These are phyloP conservation scores for Aspergillus campestris DNA, from an alignment of 495 filamentous ascomycete species.

Conservation along the genomic window DNA sequence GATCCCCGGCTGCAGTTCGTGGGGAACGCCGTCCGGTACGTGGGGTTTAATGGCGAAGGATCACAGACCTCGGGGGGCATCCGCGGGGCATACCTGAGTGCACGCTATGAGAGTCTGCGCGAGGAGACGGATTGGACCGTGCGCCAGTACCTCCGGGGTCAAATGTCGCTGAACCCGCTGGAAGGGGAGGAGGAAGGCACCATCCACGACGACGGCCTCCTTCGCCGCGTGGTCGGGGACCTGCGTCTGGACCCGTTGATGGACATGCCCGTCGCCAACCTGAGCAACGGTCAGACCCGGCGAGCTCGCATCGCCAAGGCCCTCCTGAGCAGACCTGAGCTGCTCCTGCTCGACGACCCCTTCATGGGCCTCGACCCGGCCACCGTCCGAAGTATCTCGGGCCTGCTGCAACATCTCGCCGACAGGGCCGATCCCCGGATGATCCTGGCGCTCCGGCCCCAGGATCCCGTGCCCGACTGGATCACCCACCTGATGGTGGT, in stretches of 20 bases:
- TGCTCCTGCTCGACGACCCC: conserved; percentile 84
- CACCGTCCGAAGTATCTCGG: conserved; percentile 59
- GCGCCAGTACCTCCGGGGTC: conserved; percentile 64
- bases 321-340: conserved; percentile 65
- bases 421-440: conserved; percentile 57
- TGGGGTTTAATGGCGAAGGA: conserved; percentile 64
- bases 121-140: conserved; percentile 86
- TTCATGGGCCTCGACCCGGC: conserved; percentile 95
- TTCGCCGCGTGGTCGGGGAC: conserved; percentile 55
- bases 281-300: conserved; percentile 89
- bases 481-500: conserved; percentile 72
- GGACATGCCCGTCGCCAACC: conserved; percentile 70
- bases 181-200: conserved; percentile 43
- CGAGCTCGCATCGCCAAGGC: conserved; percentile 82
- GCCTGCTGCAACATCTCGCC: conserved; percentile 57
- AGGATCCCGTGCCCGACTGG: conserved; percentile 84
- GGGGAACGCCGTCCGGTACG: conserved; percentile 64
- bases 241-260: conserved; percentile 57
- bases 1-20: conserved; percentile 48
- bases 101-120: conserved; percentile 81
- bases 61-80: conserved; percentile 47
- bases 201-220: conserved; percentile 30
- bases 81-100: conserved; percentile 72
- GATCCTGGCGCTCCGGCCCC: conserved; percentile 68
- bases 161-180: conserved; percentile 65